phyloP scores from a whole-genome alignment of 2,329 filamentous ascomycete genomes.

The Aspergillus alliaceus region DNA sequence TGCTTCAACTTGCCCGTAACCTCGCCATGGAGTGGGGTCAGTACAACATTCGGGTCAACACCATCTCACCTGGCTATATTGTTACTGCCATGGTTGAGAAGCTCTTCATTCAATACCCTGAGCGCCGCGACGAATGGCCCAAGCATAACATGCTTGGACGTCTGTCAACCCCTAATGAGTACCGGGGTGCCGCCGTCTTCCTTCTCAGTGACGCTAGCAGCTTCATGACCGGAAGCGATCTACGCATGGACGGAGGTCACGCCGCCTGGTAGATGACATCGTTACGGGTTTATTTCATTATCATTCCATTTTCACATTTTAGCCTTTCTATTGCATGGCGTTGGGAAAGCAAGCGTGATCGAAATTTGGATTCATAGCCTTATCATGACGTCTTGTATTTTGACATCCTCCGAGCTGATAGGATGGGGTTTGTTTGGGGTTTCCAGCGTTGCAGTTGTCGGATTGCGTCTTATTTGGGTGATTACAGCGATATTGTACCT shows the following conservation, averaged over 20 bases:
- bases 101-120: constrained; percentile 63
- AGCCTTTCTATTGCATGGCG: constrained; percentile 11
- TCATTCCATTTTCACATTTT: constrained; percentile 1
- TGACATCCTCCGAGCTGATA: background rate
- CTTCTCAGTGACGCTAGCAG: constrained; percentile 51
- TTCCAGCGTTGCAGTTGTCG: background rate
- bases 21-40: constrained; percentile 51
- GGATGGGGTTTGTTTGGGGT: background rate
- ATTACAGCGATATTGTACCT: constrained; percentile 7
- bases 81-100: constrained; percentile 48
- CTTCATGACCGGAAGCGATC: constrained; percentile 57
- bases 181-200: constrained; percentile 57
- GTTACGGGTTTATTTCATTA: background rate
- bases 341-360: constrained; percentile 10
- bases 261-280: constrained; percentile 49
- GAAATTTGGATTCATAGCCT: background rate
- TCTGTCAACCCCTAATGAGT: constrained; percentile 67
- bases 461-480: background rate
- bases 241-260: constrained; percentile 57
- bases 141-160: constrained; percentile 81
- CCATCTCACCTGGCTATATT: constrained; percentile 50
- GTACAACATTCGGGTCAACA: constrained; percentile 52
- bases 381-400: background rate
- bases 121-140: constrained; percentile 77
- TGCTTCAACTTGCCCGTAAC: constrained; percentile 48